Conservation (phyloP, 129 eudicot species). For the Tagetes erecta region DNA sequence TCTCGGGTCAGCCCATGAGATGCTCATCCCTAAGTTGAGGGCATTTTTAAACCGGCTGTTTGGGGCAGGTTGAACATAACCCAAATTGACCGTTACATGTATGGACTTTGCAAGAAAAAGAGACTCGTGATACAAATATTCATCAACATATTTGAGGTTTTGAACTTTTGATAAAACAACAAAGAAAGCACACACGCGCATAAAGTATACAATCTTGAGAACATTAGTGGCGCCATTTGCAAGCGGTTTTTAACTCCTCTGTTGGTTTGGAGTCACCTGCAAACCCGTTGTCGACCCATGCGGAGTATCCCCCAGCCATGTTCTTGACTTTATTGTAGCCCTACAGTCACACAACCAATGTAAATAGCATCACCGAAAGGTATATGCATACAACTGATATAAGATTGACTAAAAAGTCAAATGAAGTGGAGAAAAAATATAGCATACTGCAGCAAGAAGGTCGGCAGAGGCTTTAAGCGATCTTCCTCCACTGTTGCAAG, state of each 20-base stretch:
- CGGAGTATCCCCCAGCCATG: constrained; percentile 56
- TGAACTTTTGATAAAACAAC: neutral
- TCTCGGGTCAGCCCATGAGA: too few species aligned
- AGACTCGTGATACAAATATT: neutral
- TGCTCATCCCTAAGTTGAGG: too few species aligned
- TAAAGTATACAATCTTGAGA: neutral
- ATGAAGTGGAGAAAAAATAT: neutral
- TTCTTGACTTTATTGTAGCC: constrained; percentile 45
- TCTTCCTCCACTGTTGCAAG: constrained; percentile 61
- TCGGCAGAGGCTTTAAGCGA: constrained; percentile 45
- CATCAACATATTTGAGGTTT: neutral
- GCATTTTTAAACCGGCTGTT: too few species aligned
- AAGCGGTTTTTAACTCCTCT: constrained; percentile 46
- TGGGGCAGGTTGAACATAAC: too few species aligned
- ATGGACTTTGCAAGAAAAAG: neutral
- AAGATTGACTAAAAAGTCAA: too few species aligned
- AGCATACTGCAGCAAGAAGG: constrained; percentile 41
- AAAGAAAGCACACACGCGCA: neutral
- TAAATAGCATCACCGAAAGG: neutral
- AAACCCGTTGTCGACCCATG: constrained; percentile 49
- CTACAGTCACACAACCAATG: constrained; percentile 25
- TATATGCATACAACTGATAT: neutral
- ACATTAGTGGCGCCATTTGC: constrained; percentile 43
- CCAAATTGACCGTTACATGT: neutral
- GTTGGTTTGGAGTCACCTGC: constrained; percentile 35